Conservation (phyloP, 805 yeast genomes). For the Suhomyces pyralidae region DNA sequence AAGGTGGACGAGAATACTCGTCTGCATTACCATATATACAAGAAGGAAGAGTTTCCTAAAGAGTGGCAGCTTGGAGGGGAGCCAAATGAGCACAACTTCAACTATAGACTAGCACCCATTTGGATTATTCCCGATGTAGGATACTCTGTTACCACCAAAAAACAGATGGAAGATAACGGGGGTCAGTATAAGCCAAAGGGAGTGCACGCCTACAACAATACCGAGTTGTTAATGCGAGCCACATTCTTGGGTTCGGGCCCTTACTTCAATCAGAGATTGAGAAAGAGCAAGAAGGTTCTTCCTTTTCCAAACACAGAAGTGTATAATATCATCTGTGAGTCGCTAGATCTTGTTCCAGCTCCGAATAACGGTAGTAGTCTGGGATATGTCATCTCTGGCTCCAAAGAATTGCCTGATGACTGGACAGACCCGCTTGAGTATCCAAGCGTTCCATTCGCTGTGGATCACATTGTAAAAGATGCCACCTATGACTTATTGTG, state of each 20-base stretch:
- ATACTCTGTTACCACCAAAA: constrained; percentile 64
- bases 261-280: constrained; percentile 48
- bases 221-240: constrained; percentile 79
- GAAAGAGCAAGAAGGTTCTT: constrained; percentile 31
- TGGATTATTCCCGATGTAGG: constrained; percentile 87
- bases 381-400: constrained; percentile 15
- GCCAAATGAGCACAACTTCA: constrained; percentile 33
- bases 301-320: constrained; percentile 76
- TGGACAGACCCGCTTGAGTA: constrained; percentile 50
- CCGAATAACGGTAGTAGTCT: constrained; percentile 55
- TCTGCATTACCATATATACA: constrained; percentile 45
- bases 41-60: constrained; percentile 50
- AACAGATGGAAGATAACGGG: constrained; percentile 48
- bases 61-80: constrained; percentile 56
- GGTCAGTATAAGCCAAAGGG: constrained; percentile 63
- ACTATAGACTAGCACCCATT: constrained; percentile 72
- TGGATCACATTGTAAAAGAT: constrained; percentile 42
- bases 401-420: constrained; percentile 30
- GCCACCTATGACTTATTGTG: constrained; percentile 53
- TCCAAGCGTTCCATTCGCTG: constrained; percentile 49
- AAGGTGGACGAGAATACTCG: constrained; percentile 12
- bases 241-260: constrained; percentile 81
- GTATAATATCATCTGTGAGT: constrained; percentile 71
- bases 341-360: constrained; percentile 49
- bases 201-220: constrained; percentile 81